phyloP scores from a whole-genome alignment of 2,329 filamentous ascomycete genomes.

The Trichophyton schoenleinii region DNA sequence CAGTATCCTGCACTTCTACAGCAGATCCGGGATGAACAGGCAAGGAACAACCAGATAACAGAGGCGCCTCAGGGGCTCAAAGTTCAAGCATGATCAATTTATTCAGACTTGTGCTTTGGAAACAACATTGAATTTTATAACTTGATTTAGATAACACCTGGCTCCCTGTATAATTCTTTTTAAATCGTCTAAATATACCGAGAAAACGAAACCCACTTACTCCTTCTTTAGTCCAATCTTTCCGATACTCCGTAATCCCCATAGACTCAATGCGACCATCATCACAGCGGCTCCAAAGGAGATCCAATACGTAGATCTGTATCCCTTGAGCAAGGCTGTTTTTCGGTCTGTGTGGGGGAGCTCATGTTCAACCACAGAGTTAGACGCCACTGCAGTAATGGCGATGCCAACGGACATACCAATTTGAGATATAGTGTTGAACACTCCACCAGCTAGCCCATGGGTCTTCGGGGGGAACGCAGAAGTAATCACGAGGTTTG shows the following conservation, averaged over 20 bases:
- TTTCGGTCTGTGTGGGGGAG: conserved; percentile 22
- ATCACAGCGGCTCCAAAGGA: conserved; percentile 10
- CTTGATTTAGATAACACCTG: background rate
- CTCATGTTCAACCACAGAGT: conserved; percentile 3
- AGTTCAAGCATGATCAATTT: background rate
- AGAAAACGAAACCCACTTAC: background rate
- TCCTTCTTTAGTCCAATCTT: conserved; percentile 38
- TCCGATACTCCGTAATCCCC: conserved; percentile 24
- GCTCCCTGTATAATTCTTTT: background rate
- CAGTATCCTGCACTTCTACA: conserved; percentile 48
- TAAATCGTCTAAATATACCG: background rate
- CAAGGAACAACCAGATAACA: conserved; percentile 16
- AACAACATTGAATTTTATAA: background rate
- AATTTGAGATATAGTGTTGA: conserved; percentile 47
- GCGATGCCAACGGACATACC: conserved; percentile 43
- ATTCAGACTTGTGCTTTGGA: background rate
- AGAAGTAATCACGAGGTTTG: conserved; percentile 42
- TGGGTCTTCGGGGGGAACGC: conserved; percentile 45
- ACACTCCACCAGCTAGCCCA: conserved; percentile 49
- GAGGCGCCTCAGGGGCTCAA: conserved; percentile 10
- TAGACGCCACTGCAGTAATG: conserved; percentile 37
- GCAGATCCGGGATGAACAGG: conserved; percentile 48
- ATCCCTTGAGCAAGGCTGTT: conserved; percentile 14
- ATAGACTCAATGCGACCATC: conserved; percentile 11
- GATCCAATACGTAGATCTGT: conserved; percentile 12